A percentile compares a stretch with the other conserved stretches of the same genome.
phyloP scores from a whole-genome alignment of 495 filamentous ascomycete species.

The Aspergillus sclerotioniger region DNA sequence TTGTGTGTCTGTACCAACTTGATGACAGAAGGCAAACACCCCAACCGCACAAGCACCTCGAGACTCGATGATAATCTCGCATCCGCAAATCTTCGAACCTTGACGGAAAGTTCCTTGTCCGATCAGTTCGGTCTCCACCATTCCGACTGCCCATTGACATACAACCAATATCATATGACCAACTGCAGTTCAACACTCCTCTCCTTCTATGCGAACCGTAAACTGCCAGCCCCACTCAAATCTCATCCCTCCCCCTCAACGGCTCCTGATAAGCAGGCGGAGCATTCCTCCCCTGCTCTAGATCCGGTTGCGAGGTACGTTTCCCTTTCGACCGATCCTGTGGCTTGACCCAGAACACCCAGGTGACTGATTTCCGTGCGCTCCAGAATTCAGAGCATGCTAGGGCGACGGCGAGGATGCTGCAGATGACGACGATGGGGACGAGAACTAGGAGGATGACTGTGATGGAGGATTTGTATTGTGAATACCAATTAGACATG shows the following conservation, averaged over 20 bases:
- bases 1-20: too few species aligned
- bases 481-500: constrained; percentile 21
- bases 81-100: too few species aligned
- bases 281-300: neutral
- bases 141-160: too few species aligned
- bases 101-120: too few species aligned
- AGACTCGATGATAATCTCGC: too few species aligned
- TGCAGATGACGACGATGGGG: constrained; percentile 49
- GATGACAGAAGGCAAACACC: too few species aligned
- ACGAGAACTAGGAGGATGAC: constrained; percentile 54
- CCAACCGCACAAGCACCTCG: too few species aligned
- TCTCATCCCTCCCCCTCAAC: neutral
- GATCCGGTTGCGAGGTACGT: neutral
- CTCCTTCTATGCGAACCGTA: too few species aligned
- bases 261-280: neutral
- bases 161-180: too few species aligned
- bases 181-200: too few species aligned
- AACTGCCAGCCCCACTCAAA: neutral
- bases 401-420: constrained; percentile 45
- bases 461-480: constrained; percentile 20
- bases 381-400: constrained; percentile 43
- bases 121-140: too few species aligned
- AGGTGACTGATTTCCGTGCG: constrained; percentile 13
- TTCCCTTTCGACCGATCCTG: constrained; percentile 11
- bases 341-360: constrained; percentile 10